phyloP scores from a whole-genome alignment of 192 early-diverging fungal species.

The Phlyctochytrium bullatum region DNA sequence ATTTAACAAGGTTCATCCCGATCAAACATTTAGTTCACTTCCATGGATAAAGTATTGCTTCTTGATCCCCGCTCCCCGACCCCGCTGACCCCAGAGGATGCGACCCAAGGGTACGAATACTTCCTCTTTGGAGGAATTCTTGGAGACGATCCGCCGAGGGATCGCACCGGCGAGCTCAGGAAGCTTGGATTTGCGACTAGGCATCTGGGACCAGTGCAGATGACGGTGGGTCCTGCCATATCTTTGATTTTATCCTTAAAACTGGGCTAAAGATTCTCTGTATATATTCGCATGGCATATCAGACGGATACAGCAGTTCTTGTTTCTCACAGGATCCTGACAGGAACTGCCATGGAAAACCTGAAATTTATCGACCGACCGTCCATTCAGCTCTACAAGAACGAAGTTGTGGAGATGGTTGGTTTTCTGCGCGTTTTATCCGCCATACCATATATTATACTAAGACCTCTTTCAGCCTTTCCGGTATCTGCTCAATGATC shows the following conservation, averaged over 20 bases:
- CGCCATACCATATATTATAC: too few species aligned
- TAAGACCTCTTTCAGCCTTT: constrained; percentile 57
- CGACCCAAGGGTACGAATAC: constrained; percentile 57
- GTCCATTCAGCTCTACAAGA: constrained; percentile 63
- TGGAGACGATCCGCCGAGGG: constrained; percentile 55
- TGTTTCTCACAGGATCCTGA: constrained; percentile 66
- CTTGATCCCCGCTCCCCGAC: constrained; percentile 65
- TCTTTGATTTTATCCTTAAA: not conserved
- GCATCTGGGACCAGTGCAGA: constrained; percentile 73
- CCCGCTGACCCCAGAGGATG: constrained; percentile 63
- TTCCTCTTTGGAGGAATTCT: constrained; percentile 83
- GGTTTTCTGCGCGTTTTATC: too few species aligned
- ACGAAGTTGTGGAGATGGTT: constrained; percentile 69
- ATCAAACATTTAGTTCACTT: constrained; percentile 42
- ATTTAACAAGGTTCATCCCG: constrained; percentile 6
- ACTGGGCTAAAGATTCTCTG: not conserved
- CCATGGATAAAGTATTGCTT: constrained; percentile 61
- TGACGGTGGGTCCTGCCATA: constrained; percentile 50
- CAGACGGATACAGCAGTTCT: constrained; percentile 75
- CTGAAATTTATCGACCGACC: constrained; percentile 73
- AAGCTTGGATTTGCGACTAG: constrained; percentile 66
- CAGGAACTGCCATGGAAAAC: constrained; percentile 59
- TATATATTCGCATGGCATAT: not conserved
- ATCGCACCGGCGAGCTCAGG: constrained; percentile 57
- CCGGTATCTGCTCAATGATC: constrained; percentile 61